Evolutionary conservation across 2,329 filamentous ascomycete genomes (phyloP).

Genomic region (Aspergillus sp.): DNA sequence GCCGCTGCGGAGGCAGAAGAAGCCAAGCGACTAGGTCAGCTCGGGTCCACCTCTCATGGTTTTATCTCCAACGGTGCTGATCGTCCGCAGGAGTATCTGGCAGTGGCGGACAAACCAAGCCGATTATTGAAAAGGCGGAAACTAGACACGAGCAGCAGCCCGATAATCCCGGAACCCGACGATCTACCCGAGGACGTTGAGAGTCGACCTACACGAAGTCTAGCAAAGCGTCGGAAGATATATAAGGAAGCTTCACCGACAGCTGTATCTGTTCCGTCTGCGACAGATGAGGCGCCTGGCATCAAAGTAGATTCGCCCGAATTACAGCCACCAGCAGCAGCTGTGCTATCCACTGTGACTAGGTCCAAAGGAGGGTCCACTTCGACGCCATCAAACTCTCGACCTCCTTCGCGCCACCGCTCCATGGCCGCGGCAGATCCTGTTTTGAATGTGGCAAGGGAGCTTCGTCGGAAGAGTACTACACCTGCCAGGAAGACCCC

Average conservation of each 20-base stretch:
- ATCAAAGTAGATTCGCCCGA: conserved; percentile 22
- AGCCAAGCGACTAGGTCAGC: conserved; percentile 13
- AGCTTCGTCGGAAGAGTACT: conserved; percentile 43
- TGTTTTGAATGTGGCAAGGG: conserved; percentile 23
- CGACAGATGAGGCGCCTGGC: conserved; percentile 32
- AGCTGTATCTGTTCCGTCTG: conserved; percentile 25
- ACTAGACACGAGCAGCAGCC: conserved; percentile 47
- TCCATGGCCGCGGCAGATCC: conserved; percentile 29
- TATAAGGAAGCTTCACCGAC: conserved; percentile 32
- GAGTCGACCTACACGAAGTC: conserved; percentile 27
- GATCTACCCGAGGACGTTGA: conserved; percentile 19
- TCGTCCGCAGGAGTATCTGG: conserved; percentile 12
- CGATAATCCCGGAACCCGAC: conserved; percentile 19
- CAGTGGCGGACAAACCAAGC: conserved; percentile 17
- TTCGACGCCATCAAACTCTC: conserved; percentile 31
- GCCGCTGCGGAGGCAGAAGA: conserved; percentile 22
- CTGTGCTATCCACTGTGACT: neutral
- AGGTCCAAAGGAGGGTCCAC: conserved; percentile 10
- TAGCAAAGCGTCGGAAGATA: conserved; percentile 41
- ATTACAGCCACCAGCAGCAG: conserved; percentile 21
- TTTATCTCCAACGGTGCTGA: conserved; percentile 17
- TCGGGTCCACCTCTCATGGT: conserved; percentile 9
- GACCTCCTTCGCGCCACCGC: conserved; percentile 35
- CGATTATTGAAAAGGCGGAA: conserved; percentile 52
- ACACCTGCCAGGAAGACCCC: conserved; percentile 42